A percentile compares a stretch with the other conserved stretches of the same genome.
Conservation (phyloP, 2,329 filamentous ascomycete species). For the Fonsecaea multimorphosa region DNA sequence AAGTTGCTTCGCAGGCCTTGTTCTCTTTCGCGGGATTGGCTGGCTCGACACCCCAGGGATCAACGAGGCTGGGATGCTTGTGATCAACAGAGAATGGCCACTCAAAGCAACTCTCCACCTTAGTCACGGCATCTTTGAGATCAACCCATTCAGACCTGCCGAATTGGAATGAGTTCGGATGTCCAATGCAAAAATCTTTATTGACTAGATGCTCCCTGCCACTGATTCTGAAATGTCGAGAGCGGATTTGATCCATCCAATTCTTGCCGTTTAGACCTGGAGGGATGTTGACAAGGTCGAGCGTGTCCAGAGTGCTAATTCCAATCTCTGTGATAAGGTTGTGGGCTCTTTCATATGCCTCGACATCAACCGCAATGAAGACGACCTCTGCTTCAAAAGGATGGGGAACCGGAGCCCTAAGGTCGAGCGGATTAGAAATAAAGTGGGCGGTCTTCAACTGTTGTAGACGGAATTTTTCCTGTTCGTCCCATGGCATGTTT, state of each 20-base stretch:
- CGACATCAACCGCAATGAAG: conserved; percentile 81
- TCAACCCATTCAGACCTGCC: conserved; percentile 63
- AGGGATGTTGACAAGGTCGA: conserved; percentile 58
- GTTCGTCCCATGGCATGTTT: conserved; percentile 39
- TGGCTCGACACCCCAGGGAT: conserved; percentile 21
- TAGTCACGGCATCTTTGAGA: conserved; percentile 51
- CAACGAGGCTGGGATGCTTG: conserved; percentile 32
- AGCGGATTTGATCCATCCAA: conserved; percentile 72
- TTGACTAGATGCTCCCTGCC: conserved; percentile 74
- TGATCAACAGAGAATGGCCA: conserved; percentile 58
- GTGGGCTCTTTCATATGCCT: conserved; percentile 74
- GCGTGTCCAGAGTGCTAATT: conserved; percentile 78
- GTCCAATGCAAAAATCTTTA: conserved; percentile 70
- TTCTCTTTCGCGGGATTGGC: conserved; percentile 3
- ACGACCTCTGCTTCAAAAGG: conserved; percentile 63
- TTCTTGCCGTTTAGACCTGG: conserved; percentile 67
- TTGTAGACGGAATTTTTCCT: conserved; percentile 38
- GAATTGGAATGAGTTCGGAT: conserved; percentile 78
- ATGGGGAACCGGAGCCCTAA: conserved; percentile 54
- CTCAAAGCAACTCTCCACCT: conserved; percentile 62
- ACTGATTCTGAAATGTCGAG: conserved; percentile 75
- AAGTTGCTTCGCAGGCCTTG: not conserved
- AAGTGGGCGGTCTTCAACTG: conserved; percentile 39
- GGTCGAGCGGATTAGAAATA: conserved; percentile 49
- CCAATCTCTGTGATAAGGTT: conserved; percentile 82